These are phyloP conservation scores for Colletotrichum lupini DNA, from an alignment of 2,329 filamentous ascomycete species.

Conservation along the genomic window DNA sequence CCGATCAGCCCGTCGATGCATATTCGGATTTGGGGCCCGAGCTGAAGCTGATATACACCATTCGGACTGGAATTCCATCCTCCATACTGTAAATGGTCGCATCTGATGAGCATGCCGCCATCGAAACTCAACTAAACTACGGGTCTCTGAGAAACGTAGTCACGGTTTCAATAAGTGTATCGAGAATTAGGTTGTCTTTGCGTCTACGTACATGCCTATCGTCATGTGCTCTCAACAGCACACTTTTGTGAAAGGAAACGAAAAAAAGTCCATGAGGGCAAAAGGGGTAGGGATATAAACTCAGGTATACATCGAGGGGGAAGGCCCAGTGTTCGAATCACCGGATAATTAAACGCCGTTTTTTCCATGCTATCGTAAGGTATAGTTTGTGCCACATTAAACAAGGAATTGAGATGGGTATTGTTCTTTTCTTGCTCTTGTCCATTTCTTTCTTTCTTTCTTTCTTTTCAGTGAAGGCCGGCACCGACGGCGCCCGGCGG, in stretches of 20 bases:
- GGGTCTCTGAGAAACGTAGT: no score
- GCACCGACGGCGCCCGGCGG: constrained; percentile 47
- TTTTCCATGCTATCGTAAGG: constrained; percentile 35
- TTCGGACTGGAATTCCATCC: background rate
- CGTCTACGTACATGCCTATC: constrained; percentile 12
- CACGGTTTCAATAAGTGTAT: background rate
- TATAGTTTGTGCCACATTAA: constrained; percentile 25
- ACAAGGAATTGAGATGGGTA: constrained; percentile 17
- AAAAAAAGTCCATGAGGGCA: background rate
- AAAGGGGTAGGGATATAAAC: constrained; percentile 19
- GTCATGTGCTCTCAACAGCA: constrained; percentile 5
- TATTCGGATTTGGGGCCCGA: background rate
- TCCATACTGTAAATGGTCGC: no score
- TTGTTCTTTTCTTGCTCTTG: background rate
- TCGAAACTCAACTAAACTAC: no score
- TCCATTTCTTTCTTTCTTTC: background rate
- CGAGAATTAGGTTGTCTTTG: background rate
- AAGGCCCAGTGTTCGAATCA: constrained; percentile 12
- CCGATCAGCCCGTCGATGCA: background rate
- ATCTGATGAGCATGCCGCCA: no score
- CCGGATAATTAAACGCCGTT: constrained; percentile 30
- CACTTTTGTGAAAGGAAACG: background rate
- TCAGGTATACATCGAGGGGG: constrained; percentile 30
- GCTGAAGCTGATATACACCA: background rate
- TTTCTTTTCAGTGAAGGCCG: constrained; percentile 22